Base-by-base conservation (phyloP, 768 basidiomycete genomes). In the Rossbeevera mucosa region DNA sequence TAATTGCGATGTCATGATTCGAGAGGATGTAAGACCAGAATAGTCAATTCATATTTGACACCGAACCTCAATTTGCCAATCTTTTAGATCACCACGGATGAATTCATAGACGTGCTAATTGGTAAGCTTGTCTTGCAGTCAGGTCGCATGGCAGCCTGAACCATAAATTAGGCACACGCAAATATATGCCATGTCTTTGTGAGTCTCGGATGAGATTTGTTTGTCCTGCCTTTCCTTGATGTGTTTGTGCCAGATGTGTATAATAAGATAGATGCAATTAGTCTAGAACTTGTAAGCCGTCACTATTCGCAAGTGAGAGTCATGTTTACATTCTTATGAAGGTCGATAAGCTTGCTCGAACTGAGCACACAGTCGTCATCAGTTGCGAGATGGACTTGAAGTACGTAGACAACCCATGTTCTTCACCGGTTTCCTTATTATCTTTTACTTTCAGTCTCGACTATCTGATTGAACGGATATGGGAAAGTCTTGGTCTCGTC, bases 31-130 rank as follows among this genome's bases (percentile, higher is more conserved):
- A 61, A 60, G 69, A 31, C 26, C 36, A 21, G 29, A 30, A 40
- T 29, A 48, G 30, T 12, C 28, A 47, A 48, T 26, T 43, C 16
- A 41, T 50, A 55, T 45, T 38, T 52, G 18, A 54, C 31, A 33
- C 42, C 52, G 1, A 54, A 48, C 2, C 26, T 46, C 36, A 47
- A 45, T 26, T 52, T 44, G 1, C n/a, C 2, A 14, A 28, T 30
- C 28, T 53, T 46, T 18, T 57, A 95, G 94, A 94, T 96, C 52
- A 89, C 91, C 7, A 88, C 86, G 4, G 95, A 97, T 66, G 92
- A 98, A 66, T 96, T 99, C 64, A 95, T 99, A 57, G 96, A 99
- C 65, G 91, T 97, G n/a, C 77, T 99, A 21, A 90, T 99, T 47
- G 96, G 93, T 84, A 61, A 30, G 64, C 50, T 12, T 18, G 24